These are phyloP conservation scores for Spathaspora arborariae DNA, from an alignment of 805 yeast species.

Conservation along the genomic window DNA sequence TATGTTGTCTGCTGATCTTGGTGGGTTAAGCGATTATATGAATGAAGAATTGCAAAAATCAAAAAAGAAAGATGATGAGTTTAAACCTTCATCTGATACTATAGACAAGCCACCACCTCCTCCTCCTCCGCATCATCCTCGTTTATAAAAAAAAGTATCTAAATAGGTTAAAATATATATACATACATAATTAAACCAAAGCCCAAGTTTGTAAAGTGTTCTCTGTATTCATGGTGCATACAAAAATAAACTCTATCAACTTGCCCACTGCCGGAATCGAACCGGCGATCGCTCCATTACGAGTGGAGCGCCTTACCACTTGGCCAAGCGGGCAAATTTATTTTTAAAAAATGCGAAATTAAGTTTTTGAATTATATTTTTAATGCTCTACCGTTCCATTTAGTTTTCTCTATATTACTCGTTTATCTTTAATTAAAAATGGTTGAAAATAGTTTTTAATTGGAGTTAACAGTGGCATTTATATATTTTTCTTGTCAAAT, in stretches of 20 bases:
- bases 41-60: conserved; percentile 42
- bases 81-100: conserved; percentile 1
- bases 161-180: conserved; percentile 1
- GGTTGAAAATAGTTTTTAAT: neutral
- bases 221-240: neutral
- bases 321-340: conserved; percentile 44
- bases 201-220: too few relatives aligned
- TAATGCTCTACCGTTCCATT: neutral
- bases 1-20: conserved; percentile 17
- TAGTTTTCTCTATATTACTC: neutral
- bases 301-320: conserved; percentile 55
- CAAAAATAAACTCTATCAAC: conserved; percentile 5
- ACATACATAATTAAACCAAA: neutral
- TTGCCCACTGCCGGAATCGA: conserved; percentile 51
- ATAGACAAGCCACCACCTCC: conserved; percentile 24
- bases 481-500: neutral
- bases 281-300: conserved; percentile 54
- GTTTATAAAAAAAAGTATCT: neutral
- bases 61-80: conserved; percentile 27
- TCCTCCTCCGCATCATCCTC: conserved; percentile 21
- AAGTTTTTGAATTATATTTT: neutral
- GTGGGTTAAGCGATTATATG: conserved; percentile 36
- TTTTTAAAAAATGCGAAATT: neutral
- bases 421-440: neutral
- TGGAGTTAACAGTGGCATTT: neutral